Conservation (phyloP, 495 filamentous ascomycete genomes). For the Neurospora sp. region DNA sequence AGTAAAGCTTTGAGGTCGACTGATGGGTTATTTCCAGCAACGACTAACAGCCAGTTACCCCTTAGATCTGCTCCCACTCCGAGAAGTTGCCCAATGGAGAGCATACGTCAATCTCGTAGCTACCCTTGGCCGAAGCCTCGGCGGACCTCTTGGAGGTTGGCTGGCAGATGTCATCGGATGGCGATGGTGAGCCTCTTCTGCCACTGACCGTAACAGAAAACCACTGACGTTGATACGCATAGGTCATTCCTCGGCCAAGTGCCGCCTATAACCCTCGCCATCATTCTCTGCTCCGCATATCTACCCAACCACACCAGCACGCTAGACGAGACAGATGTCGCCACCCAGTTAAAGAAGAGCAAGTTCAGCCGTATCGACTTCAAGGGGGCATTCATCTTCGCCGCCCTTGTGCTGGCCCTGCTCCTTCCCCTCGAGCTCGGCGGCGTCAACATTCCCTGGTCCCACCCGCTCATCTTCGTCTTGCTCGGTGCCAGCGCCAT, state of each 20-base stretch:
- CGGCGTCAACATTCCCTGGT: conserved; percentile 48
- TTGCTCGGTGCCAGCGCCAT: conserved; percentile 25
- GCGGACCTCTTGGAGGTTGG: conserved; percentile 55
- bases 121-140: conserved; percentile 53
- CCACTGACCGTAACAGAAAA: neutral
- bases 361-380: conserved; percentile 48
- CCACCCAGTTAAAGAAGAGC: conserved; percentile 6
- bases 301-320: conserved; percentile 20
- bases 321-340: neutral
- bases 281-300: conserved; percentile 39
- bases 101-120: conserved; percentile 56
- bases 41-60: conserved; percentile 1
- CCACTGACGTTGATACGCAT: neutral
- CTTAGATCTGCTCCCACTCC: conserved; percentile 49
- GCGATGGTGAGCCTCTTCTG: conserved; percentile 43
- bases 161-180: conserved; percentile 57
- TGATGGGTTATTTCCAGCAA: neutral
- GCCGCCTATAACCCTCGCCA: conserved; percentile 44
- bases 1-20: neutral
- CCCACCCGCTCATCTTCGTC: conserved; percentile 31
- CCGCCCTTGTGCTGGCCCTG: conserved; percentile 34
- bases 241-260: conserved; percentile 55
- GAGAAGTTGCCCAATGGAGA: conserved; percentile 58
- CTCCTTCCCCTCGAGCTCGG: conserved; percentile 51
- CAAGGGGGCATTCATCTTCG: conserved; percentile 42